Conservation (phyloP, 2,329 filamentous ascomycete genomes). For the Talaromyces sp. region DNA sequence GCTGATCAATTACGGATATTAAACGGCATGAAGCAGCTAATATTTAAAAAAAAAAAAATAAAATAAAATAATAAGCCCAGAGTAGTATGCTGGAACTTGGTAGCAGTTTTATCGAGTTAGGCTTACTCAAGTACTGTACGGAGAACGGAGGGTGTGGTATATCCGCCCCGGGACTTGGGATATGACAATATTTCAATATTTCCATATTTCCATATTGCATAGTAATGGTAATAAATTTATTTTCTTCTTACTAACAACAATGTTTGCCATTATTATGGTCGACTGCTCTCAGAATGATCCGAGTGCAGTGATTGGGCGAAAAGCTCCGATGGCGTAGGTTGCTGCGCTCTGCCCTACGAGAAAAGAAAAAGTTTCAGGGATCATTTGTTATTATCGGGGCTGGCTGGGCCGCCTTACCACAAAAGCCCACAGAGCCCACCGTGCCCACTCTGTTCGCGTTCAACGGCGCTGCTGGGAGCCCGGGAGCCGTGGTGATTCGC, state of each 20-base stretch:
- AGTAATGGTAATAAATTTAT: too few relatives aligned
- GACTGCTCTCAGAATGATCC: too few relatives aligned
- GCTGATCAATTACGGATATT: not conserved
- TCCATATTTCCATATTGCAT: too few relatives aligned
- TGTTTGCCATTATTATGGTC: too few relatives aligned
- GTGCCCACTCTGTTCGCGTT: not conserved
- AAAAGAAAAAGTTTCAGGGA: not conserved
- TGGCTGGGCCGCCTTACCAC: not conserved
- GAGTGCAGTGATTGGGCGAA: not conserved
- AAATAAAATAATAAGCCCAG: not conserved
- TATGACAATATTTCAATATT: too few relatives aligned
- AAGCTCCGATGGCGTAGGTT: not conserved
- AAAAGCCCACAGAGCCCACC: not conserved
- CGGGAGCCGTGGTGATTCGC: not conserved
- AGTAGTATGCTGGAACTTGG: not conserved
- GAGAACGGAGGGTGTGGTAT: not conserved
- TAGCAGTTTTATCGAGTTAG: not conserved
- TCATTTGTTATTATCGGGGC: too few relatives aligned
- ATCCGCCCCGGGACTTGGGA: not conserved
- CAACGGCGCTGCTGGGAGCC: not conserved
- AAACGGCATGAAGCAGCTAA: not conserved
- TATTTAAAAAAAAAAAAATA: not conserved
- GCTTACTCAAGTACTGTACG: not conserved
- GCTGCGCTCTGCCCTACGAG: not conserved
- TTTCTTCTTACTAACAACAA: too few relatives aligned